Base-by-base conservation (phyloP, 495 filamentous ascomycete species). In the Penicillium desertorum region DNA sequence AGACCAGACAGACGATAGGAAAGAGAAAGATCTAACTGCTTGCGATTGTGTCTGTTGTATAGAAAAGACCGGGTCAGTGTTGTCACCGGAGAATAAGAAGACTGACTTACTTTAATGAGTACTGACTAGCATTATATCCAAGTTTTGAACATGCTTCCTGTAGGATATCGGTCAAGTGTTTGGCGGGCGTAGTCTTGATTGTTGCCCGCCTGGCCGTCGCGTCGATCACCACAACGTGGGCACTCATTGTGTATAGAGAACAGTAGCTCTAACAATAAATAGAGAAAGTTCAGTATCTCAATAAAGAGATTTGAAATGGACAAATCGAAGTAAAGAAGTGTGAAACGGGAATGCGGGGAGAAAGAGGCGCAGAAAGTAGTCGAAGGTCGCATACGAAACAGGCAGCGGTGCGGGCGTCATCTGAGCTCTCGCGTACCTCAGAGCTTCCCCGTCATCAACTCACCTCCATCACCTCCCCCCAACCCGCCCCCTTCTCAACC, bases 1-100 rank as follows among this genome's bases (percentile, higher is more conserved):
- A 98, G 85, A 52, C 92, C 92, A 1, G 92, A 89, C 32, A 93
- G 87, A n/a, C 93, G 88, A 70, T 90, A 88, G 34, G 87, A 85
- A 17, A 88, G 82, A 12, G 91, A 92, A 9, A 98, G 80, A 66
- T 97, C 91, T 12, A 98, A 72, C 29, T 84, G 78, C 66, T 92
- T 95, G 62, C 89, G 86, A 67, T 89, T 92, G 62, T 92, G 79
- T 62, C 89, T 91, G 58, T 32, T 32, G 14, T 44, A 37, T 54
- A 66, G 62, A 57, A 42, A 19, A 32, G 37, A 63, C 62, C 56
- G 22, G 37, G 45, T 58, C 9, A 58, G 57, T 44, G 46, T 51
- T 25, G 49, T 42, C 19, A 25, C 22, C 22, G 39, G 20, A 46
- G 29, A 22, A 29, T 8, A 19, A 17, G 23, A 45, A 36, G 16